Percentiles rank a stretch among this genome's conserved stretches.
Evolutionary conservation across 305 asterid genomes (phyloP).

Genomic region (Petunia hybrid): DNA sequence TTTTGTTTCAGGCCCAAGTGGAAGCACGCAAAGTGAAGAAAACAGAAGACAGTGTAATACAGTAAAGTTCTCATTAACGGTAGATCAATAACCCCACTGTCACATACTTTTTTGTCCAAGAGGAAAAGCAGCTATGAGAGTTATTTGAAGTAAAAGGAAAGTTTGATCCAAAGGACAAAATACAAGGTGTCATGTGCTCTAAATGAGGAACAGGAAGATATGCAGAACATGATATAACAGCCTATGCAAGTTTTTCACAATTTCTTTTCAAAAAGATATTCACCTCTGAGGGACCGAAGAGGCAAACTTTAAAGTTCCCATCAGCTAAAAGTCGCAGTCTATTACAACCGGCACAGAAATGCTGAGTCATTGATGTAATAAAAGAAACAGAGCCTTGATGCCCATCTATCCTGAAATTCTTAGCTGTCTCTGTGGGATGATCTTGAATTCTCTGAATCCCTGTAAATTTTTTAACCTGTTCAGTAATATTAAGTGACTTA

Average conservation of each 20-base stretch:
- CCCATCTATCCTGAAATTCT: constrained; percentile 85
- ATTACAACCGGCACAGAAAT: constrained; percentile 96
- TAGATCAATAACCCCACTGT: background rate
- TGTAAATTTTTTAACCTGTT: constrained; percentile 76
- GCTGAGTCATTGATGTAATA: constrained; percentile 57
- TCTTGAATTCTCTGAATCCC: constrained; percentile 80
- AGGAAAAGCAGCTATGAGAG: background rate
- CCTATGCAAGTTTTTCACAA: constrained; percentile 25
- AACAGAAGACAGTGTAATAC: background rate
- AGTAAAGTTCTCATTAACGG: background rate
- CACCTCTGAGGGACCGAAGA: constrained; percentile 98
- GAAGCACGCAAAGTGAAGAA: background rate
- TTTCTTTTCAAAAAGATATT: constrained; percentile 27
- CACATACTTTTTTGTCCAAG: background rate
- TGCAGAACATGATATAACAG: background rate
- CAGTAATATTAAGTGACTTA: constrained; percentile 50
- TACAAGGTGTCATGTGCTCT: background rate
- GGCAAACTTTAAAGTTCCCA: constrained; percentile 98
- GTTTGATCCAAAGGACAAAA: background rate
- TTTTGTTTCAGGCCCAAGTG: too few relatives aligned
- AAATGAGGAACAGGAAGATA: constrained; percentile 12
- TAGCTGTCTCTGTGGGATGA: constrained; percentile 92
- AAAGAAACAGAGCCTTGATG: constrained; percentile 90
- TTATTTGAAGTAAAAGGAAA: background rate
- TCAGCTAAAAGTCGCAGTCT: constrained; percentile 89